These are phyloP conservation scores for Carex arenaria DNA, from an alignment of 202 grass and related monocot species.

Conservation along the genomic window DNA sequence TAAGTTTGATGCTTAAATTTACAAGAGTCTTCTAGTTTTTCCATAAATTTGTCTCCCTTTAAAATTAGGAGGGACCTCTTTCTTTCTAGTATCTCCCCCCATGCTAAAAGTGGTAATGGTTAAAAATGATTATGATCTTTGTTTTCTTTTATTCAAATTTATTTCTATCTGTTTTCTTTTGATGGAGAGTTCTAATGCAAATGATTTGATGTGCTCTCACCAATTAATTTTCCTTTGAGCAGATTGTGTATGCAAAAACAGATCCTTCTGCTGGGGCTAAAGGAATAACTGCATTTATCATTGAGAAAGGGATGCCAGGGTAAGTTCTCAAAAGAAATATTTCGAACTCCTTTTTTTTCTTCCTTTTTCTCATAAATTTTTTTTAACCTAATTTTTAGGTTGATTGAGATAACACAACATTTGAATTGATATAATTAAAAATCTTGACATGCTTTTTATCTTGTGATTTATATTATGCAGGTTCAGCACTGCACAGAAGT, in stretches of 20 bases:
- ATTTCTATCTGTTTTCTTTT: background rate
- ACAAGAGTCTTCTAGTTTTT: background rate
- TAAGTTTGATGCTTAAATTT: background rate
- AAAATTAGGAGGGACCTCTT: background rate
- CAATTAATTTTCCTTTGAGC: conserved; percentile 24
- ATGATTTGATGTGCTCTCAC: background rate
- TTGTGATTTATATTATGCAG: conserved; percentile 33
- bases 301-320: conserved; percentile 97
- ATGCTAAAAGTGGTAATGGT: background rate
- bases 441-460: background rate
- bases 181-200: background rate
- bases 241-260: conserved; percentile 98
- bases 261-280: conserved; percentile 72
- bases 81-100: background rate
- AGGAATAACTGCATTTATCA: conserved; percentile 98
- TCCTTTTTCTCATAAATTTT: background rate
- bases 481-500: conserved; percentile 92
- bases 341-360: background rate
- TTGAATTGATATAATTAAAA: background rate
- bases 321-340: conserved; percentile 28
- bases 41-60: conserved; percentile 1
- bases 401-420: background rate
- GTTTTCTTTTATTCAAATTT: background rate
- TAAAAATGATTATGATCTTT: background rate
- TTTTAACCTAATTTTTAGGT: background rate